Conservation (phyloP, 1,139 yeast genomes). For the Saccharomyces hybrid region DNA sequence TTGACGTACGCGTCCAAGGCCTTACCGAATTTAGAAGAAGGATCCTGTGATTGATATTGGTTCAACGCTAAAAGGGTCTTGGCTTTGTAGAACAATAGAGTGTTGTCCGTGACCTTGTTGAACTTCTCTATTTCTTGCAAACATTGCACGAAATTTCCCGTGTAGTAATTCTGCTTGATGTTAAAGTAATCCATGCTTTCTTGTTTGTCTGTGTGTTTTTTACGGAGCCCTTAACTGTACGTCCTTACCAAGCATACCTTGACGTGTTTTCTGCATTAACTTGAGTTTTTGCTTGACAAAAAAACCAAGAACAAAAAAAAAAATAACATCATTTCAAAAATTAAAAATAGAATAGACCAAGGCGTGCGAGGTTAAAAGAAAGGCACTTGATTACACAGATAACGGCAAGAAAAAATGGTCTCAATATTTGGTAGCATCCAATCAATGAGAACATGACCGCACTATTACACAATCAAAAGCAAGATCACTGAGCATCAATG, state of each 20-base stretch:
- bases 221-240: not conserved
- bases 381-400: too few species aligned
- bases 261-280: not conserved
- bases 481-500: too few species aligned
- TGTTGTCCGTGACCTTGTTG: slow-evolving; percentile 21
- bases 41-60: slow-evolving; percentile 10
- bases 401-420: too few species aligned
- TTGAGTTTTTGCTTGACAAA: not conserved
- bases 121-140: slow-evolving; percentile 22
- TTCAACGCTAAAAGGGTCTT: slow-evolving; percentile 21
- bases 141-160: slow-evolving; percentile 25
- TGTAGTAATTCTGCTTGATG: slow-evolving; percentile 30
- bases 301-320: not conserved
- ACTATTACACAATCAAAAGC: too few species aligned
- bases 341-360: not conserved
- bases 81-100: slow-evolving; percentile 24
- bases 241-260: not conserved
- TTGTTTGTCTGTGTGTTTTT: not conserved
- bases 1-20: slow-evolving; percentile 17
- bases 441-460: too few species aligned
- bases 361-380: too few species aligned
- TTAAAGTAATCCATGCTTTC: slow-evolving; percentile 26
- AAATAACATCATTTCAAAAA: not conserved
- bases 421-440: too few species aligned
- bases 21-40: slow-evolving; percentile 13